Conservation (phyloP, 139 green algal species). For the Micractinium sp. region DNA sequence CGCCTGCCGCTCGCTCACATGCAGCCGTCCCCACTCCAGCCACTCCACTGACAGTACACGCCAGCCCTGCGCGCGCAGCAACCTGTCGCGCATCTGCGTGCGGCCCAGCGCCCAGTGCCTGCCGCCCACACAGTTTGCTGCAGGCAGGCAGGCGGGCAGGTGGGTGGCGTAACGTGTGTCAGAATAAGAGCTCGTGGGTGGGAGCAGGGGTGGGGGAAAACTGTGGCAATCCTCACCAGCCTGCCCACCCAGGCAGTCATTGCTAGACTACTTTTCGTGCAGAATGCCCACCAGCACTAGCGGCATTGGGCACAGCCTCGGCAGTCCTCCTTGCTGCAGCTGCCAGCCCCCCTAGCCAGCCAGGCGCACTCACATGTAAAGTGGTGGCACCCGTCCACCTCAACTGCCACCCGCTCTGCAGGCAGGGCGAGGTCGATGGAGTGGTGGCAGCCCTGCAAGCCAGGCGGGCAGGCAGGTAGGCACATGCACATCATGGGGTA, state of each 20-base stretch:
- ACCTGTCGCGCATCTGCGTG: background rate
- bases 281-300: background rate
- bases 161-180: too few relatives aligned
- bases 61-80: background rate
- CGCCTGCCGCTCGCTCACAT: background rate
- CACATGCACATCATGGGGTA: too few relatives aligned
- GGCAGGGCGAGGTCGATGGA: conserved; percentile 49
- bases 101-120: background rate
- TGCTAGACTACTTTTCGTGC: too few relatives aligned
- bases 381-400: conserved; percentile 59
- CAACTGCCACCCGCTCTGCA: conserved; percentile 41
- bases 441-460: background rate
- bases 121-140: background rate
- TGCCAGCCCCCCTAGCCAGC: background rate
- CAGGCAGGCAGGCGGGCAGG: background rate
- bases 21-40: background rate
- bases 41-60: background rate
- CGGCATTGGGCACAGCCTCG: background rate
- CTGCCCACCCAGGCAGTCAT: too few relatives aligned
- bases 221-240: too few relatives aligned
- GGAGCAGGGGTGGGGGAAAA: too few relatives aligned
- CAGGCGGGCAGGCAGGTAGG: too few relatives aligned
- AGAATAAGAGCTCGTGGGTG: background rate
- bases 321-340: too few relatives aligned
- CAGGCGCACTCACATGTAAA: conserved; percentile 25